Percentiles rank a stretch among this genome's conserved stretches.
phyloP scores from a whole-genome alignment of 2,329 filamentous ascomycete species.

The Alternaria arbusti region DNA sequence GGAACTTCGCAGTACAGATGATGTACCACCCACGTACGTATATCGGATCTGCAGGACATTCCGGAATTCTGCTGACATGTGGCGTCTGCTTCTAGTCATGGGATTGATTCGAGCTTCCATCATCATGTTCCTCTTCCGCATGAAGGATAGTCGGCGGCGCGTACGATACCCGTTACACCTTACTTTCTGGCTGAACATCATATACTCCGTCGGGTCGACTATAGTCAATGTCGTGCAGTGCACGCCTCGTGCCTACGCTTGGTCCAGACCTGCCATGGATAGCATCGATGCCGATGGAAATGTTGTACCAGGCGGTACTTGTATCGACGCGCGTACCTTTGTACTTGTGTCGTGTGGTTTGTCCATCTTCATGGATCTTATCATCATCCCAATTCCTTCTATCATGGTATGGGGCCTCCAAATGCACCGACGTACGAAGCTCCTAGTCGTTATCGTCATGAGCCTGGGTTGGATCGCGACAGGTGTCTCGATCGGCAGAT shows the following conservation, averaged over 20 bases:
- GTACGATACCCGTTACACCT: constrained; percentile 41
- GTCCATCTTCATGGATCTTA: constrained; percentile 48
- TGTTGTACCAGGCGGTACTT: constrained; percentile 36
- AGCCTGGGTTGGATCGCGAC: constrained; percentile 46
- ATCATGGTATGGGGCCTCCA: constrained; percentile 54
- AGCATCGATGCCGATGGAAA: constrained; percentile 34
- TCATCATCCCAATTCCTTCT: constrained; percentile 51
- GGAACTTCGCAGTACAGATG: constrained; percentile 48
- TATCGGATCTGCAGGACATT: not conserved
- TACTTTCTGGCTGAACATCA: constrained; percentile 45
- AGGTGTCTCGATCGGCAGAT: constrained; percentile 44
- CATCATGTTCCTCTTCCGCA: constrained; percentile 47
- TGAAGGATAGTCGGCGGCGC: constrained; percentile 39
- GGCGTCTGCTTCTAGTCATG: constrained; percentile 25
- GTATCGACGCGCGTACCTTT: constrained; percentile 44
- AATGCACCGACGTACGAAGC: constrained; percentile 49
- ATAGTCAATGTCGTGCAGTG: constrained; percentile 47
- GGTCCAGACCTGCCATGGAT: constrained; percentile 40
- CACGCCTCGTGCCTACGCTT: constrained; percentile 39
- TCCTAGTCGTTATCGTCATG: constrained; percentile 41
- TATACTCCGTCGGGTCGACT: constrained; percentile 43
- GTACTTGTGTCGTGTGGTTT: constrained; percentile 42
- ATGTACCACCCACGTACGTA: constrained; percentile 42
- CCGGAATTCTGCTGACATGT: not conserved
- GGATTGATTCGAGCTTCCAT: constrained; percentile 47